Base-by-base conservation (phyloP, 352 stramenopile species). In the Aphanomyces invadans region DNA sequence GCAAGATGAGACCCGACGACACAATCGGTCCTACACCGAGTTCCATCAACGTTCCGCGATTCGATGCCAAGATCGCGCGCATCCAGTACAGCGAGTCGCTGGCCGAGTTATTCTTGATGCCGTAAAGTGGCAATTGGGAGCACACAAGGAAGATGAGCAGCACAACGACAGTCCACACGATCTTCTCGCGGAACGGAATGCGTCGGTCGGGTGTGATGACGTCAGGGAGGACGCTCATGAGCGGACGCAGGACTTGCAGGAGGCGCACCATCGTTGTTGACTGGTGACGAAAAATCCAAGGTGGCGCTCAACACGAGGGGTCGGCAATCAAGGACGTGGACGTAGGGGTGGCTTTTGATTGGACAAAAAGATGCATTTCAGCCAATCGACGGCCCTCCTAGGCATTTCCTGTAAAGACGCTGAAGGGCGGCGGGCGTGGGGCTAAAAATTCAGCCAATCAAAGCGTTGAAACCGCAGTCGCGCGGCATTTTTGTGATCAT, bases 101-200 rank as follows among this genome's bases (percentile, higher is more conserved):
- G 23, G 93, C 98, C 81, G 98, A 98, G 71, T 95, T 96, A 46
- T 88, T 98, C 78, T 98, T 91, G 71, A 99, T 96, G 71, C 97
- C 97, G 81, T 99, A 99, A 60, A 99, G 90, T 57, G 97, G 97
- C 76, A 99, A 99, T 85, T 99, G 97, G 75, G 96, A 99, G 78
- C 96, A 99, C 36, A 99, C 97, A 59, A 99, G 85, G 84, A 99
- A 99, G 73, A 99, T 99, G 87, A 99, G 99, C 28, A 99, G 90
- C 69, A 96, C 98, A 76, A 99, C 98, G 52, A 98, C 97, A 11
- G 97, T 99, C 96, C 96, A 99, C 48, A 99, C 79, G 51, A 99
- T 89, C 83, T 99, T 99, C 82, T 99, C 97, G 71, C 96, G 92
- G 86, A 99, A 99, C 48, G 96, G 95, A 77, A 99, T 98, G 90